A percentile compares a stretch with the other conserved stretches of the same genome.
Conservation (phyloP, 495 filamentous ascomycete species). For the Articulospora tetracladia region DNA sequence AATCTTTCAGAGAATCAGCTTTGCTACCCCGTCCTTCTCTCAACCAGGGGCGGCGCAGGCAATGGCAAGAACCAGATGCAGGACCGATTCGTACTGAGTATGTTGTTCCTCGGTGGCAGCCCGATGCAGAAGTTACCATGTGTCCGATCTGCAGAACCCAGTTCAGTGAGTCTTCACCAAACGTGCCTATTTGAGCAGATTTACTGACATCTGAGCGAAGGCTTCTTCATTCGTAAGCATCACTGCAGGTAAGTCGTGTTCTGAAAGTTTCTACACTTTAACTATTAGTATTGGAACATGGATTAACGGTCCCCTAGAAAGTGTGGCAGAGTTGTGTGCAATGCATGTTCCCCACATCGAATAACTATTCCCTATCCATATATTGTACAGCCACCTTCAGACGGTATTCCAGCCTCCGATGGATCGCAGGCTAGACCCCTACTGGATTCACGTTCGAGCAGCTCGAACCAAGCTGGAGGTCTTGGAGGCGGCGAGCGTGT, state of each 20-base stretch:
- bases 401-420: constrained; percentile 19
- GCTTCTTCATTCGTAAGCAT: constrained; percentile 84
- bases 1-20: neutral
- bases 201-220: constrained; percentile 1
- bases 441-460: constrained; percentile 23
- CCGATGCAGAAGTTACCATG: constrained; percentile 68
- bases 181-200: neutral
- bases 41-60: neutral
- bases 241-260: constrained; percentile 65
- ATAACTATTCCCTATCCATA: constrained; percentile 93
- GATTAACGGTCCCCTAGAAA: constrained; percentile 51
- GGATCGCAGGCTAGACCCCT: constrained; percentile 1
- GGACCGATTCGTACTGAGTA: constrained; percentile 25
- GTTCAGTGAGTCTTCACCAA: constrained; percentile 47
- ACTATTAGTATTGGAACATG: neutral
- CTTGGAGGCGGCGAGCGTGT: constrained; percentile 76
- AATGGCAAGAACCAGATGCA: neutral
- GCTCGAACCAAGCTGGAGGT: constrained; percentile 25
- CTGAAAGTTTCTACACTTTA: neutral
- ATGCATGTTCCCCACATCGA: constrained; percentile 85
- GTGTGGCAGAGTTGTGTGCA: constrained; percentile 92
- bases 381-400: constrained; percentile 77
- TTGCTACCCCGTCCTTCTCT: constrained; percentile 1
- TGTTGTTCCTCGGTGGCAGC: constrained; percentile 75
- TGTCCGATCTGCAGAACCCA: constrained; percentile 77